Base-by-base conservation (phyloP, 176 grass and related monocot species). In the Triticum monococcum region DNA sequence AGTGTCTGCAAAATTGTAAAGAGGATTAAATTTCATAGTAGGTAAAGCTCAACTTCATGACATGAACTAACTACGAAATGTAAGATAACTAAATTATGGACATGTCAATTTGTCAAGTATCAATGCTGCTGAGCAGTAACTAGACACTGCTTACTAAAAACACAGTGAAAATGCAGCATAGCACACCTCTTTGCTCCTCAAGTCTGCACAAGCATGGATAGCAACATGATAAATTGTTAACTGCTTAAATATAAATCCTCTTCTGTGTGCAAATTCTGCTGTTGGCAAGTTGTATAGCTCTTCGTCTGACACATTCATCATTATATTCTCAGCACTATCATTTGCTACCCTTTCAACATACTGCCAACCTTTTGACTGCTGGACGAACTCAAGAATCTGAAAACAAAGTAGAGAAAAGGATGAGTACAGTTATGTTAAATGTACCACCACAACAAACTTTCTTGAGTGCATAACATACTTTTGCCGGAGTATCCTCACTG, bases 231-330 rank as follows among this genome's bases (percentile, higher is more conserved):
- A 96, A 63, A 98, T 78, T 77, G 97, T 98, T 33, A 91, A 67
- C 60, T 88, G 86, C 64, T 86, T 93, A 71, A 81, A 52, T 30
- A 93, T 24, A 88, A 98, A 98, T 67, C 76, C 93, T 73, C 90
- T 87, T 84, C 94, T 92, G 31, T 98, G 74, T 57, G 89, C 37
- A 96, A 88, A 94, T 68, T 98, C 97, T 91, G 92, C 88, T 79
- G 97, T 98, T 70, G 97, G 97, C 69, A 98, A 85, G 57, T 98
- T 98, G 85, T 98, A 98, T 22, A 98, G 32, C 65, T 98, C 97
- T 86, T 98, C 97, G 62, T 98, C 97, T 50, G 89, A 92, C 22
- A 98, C 90, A 73, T 98, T 98, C 97, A 98, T 98, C 97, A 98
- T 98, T 82, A 96, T 87, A 92, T 94, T 98, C 89, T 98, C 92